Evolutionary conservation across 164 flowering plant genomes (phyloP).

Genomic region (Taxillus chinensis): DNA sequence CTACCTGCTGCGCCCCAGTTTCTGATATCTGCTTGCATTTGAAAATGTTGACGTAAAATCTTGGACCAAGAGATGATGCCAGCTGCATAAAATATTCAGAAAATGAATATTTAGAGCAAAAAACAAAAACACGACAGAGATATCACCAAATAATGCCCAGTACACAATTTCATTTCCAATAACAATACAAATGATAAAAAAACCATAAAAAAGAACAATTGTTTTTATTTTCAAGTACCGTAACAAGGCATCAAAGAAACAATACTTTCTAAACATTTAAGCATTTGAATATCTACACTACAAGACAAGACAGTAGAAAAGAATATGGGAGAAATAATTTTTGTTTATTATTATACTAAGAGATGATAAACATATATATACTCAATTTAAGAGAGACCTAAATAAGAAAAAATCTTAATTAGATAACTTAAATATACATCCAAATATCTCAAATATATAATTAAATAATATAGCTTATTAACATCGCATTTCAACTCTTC

Average conservation of each 20-base stretch:
- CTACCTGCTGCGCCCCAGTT: constrained; percentile 97
- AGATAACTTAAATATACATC: too few relatives aligned
- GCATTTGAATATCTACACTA: background rate
- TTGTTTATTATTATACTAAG: too few relatives aligned
- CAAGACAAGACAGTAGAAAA: background rate
- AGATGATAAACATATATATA: too few relatives aligned
- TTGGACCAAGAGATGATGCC: constrained; percentile 93
- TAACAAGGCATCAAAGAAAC: too few relatives aligned
- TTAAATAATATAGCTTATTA: too few relatives aligned
- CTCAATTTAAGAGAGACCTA: too few relatives aligned
- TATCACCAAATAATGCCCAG: background rate
- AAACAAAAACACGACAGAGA: background rate
- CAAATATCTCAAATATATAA: too few relatives aligned
- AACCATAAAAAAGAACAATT: background rate
- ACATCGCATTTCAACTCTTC: too few relatives aligned
- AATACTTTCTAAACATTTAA: background rate
- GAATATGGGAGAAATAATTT: too few relatives aligned
- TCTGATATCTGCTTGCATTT: constrained; percentile 95
- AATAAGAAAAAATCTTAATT: too few relatives aligned
- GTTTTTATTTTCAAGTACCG: background rate
- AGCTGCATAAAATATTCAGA: constrained; percentile 46
- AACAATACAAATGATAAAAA: background rate
- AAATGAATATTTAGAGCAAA: constrained; percentile 1
- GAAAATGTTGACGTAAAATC: constrained; percentile 82
- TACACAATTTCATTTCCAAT: background rate